Evolutionary conservation across 2,329 filamentous ascomycete species (phyloP).

Genomic region (Phoma sp.): DNA sequence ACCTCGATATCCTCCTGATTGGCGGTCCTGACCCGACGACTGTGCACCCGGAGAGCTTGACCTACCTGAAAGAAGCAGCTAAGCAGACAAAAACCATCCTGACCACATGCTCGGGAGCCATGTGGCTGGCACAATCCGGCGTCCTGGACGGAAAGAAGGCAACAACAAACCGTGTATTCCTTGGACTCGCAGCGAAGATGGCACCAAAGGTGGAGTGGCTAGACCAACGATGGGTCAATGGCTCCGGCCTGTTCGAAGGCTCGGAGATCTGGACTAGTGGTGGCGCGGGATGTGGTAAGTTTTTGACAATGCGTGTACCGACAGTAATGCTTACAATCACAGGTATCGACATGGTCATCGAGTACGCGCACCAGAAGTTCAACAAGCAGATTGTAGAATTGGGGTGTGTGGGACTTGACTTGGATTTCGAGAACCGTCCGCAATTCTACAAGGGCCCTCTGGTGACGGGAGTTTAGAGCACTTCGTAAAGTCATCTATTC

Average conservation of each 20-base stretch:
- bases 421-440: no score
- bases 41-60: slow-evolving; percentile 44
- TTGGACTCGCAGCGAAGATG: slow-evolving; percentile 36
- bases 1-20: slow-evolving; percentile 52
- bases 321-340: not conserved
- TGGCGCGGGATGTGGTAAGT: slow-evolving; percentile 48
- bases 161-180: slow-evolving; percentile 49
- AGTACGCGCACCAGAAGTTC: slow-evolving; percentile 31
- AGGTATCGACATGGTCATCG: slow-evolving; percentile 37
- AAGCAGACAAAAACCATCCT: slow-evolving; percentile 46
- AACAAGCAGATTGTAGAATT: slow-evolving; percentile 25
- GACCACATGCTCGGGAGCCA: slow-evolving; percentile 50
- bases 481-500: no score
- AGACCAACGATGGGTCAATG: slow-evolving; percentile 51
- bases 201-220: slow-evolving; percentile 49
- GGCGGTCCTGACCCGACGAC: slow-evolving; percentile 46
- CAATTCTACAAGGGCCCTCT: no score
- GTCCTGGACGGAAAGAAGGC: slow-evolving; percentile 49
- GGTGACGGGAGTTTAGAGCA: no score
- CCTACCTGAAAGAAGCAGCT: slow-evolving; percentile 49
- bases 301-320: no score
- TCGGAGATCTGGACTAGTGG: slow-evolving; percentile 52
- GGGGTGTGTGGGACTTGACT: slow-evolving; percentile 27
- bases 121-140: slow-evolving; percentile 51
- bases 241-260: slow-evolving; percentile 33